phyloP scores from a whole-genome alignment of 2,329 filamentous ascomycete genomes.

The Arthrinium puccinioides region DNA sequence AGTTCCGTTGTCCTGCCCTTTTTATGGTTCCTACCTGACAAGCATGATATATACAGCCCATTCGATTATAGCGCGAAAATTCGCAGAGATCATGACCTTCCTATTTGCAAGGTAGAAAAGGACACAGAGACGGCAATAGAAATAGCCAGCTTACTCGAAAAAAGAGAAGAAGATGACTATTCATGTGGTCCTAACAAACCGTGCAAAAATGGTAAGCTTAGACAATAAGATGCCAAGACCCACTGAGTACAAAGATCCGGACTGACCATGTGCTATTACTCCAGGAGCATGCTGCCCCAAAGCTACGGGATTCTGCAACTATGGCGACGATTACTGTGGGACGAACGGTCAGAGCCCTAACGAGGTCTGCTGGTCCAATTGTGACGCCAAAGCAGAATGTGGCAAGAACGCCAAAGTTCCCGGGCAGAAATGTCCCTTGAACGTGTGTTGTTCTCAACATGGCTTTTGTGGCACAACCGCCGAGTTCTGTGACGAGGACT shows the following conservation, averaged over 20 bases:
- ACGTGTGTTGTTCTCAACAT: conserved; percentile 19
- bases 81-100: neutral
- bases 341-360: neutral
- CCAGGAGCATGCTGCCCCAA: conserved; percentile 3
- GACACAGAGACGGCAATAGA: neutral
- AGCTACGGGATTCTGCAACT: neutral
- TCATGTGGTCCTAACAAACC: neutral
- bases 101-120: neutral
- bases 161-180: neutral
- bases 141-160: neutral
- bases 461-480: neutral
- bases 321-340: conserved; percentile 1
- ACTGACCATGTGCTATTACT: conserved; percentile 2
- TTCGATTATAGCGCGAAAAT: neutral
- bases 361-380: conserved; percentile 22
- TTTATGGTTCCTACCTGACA: neutral
- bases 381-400: conserved; percentile 26
- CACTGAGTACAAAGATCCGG: neutral
- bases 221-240: neutral
- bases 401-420: conserved; percentile 16
- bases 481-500: neutral
- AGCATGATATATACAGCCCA: neutral
- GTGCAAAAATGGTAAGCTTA: neutral
- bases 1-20: neutral
- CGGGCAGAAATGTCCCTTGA: conserved; percentile 24